Evolutionary conservation across 345 rosid species (phyloP), one percentile per base, ranked within the genome.

Genomic region (Arabis hirsuta): DNA sequence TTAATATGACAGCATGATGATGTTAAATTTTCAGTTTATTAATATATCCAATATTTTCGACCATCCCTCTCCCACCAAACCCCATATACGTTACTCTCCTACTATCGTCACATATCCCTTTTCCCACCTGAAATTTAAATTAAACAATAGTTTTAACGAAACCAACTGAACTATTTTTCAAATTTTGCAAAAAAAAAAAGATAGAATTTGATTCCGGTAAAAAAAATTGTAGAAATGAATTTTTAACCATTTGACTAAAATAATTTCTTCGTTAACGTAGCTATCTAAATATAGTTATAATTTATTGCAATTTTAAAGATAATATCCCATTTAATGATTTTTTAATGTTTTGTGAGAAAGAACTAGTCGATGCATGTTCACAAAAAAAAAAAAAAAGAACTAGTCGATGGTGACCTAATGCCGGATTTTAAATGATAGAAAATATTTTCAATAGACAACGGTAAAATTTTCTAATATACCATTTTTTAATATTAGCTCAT

Each of bases 1-100:
- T n/a, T 36, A 36, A 24, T 11, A 55, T 55, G 70, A 45, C 70
- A 72, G 34, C 62, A 62, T 45, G 39, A n/a, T 63, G 76, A 54
- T 72, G 56, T 8, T 62, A 52, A 0, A 44, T 12, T 10, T 68
- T 8, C 6, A 22, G n/a, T 24, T 16, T 50, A 48, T 29, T 61
- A 3, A 55, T 55, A 22, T 13, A 31, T 13, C 36, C 32, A 42
- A 39, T 61, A 12, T 61, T 43, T 42, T 20, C 3, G 12, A 52
- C 69, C 62, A 53, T n/a, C 29, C 4, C 3, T 20, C 71, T 63
- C 57, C 20, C 57, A 55, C 76, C 76, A 53, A 53, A 44, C 63
- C 38, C 69, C 47, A 6, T 9, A 22, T 44, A 8, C 3, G 8
- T 22, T 53, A 31, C 34, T 52, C 69, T 43, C 38, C 46, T 29